Conservation (phyloP, 306 rosid genomes). For the Albizia julibrissin region DNA sequence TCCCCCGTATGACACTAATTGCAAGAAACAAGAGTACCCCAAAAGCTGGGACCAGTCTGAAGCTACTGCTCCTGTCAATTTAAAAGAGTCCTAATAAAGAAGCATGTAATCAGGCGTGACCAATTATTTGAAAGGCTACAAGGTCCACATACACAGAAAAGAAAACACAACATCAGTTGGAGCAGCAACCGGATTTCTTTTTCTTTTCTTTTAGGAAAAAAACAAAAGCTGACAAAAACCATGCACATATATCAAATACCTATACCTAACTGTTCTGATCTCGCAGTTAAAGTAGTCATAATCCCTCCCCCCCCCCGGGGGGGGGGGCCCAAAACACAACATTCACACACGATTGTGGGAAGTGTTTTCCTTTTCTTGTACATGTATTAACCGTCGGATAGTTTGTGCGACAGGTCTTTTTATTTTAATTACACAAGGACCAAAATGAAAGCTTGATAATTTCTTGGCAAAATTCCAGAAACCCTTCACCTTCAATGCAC, state of each 20-base stretch:
- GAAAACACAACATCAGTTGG: neutral
- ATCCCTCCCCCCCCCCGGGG: neutral
- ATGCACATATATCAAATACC: neutral
- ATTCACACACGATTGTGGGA: neutral
- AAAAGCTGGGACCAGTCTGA: too few species aligned
- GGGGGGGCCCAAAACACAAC: too few species aligned
- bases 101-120: too few species aligned
- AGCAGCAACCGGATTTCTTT: neutral
- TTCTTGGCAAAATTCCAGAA: neutral
- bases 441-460: neutral
- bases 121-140: neutral
- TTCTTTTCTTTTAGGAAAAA: neutral
- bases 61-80: too few species aligned
- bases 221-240: neutral
- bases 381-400: neutral
- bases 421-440: neutral
- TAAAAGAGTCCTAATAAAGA: too few species aligned
- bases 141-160: neutral
- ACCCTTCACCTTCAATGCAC: neutral
- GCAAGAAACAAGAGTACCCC: too few species aligned
- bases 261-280: neutral
- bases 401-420: neutral
- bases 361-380: neutral
- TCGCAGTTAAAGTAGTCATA: neutral
- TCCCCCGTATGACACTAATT: neutral